phyloP scores from a whole-genome alignment of 768 basidiomycete species.

The Pisolithus albus region DNA sequence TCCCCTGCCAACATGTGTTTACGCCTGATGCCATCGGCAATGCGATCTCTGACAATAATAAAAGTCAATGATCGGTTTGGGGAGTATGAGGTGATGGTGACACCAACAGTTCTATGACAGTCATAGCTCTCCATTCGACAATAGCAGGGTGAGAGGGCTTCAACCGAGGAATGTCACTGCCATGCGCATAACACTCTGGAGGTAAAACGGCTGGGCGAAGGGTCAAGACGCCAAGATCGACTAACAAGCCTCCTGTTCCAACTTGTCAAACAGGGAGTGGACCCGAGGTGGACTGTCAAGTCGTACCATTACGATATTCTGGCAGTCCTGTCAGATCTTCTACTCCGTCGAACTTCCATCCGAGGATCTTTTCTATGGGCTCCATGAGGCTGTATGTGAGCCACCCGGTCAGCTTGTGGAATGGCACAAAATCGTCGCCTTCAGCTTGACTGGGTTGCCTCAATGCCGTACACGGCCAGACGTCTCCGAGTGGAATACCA shows the following conservation, averaged over 20 bases:
- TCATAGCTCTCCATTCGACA: slow-evolving; percentile 95
- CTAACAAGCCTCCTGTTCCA: slow-evolving; percentile 67
- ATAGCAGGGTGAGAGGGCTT: slow-evolving; percentile 81
- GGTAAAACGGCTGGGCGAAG: slow-evolving; percentile 55
- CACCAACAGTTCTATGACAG: slow-evolving; percentile 82
- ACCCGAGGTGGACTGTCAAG: neutral
- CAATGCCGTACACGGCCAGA: slow-evolving; percentile 78
- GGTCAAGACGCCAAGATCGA: slow-evolving; percentile 75
- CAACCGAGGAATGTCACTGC: slow-evolving; percentile 49
- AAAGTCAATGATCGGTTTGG: slow-evolving; percentile 1
- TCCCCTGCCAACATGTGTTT: slow-evolving; percentile 44
- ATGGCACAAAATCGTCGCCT: slow-evolving; percentile 76
- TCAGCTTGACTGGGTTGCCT: slow-evolving; percentile 27
- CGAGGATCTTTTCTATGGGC: slow-evolving; percentile 67
- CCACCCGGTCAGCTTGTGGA: slow-evolving; percentile 97
- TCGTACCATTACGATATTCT: slow-evolving; percentile 85
- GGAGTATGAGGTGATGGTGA: neutral
- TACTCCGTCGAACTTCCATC: slow-evolving; percentile 76
- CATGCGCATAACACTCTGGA: slow-evolving; percentile 34
- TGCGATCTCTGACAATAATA: slow-evolving; percentile 58
- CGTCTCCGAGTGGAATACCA: slow-evolving; percentile 77
- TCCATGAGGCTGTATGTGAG: slow-evolving; percentile 85
- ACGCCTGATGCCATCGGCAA: slow-evolving; percentile 61
- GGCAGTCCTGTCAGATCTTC: slow-evolving; percentile 90
- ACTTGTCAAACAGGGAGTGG: neutral